These are phyloP conservation scores for Colletotrichum sp. DNA, from an alignment of 2,329 filamentous ascomycete species.

Conservation along the genomic window DNA sequence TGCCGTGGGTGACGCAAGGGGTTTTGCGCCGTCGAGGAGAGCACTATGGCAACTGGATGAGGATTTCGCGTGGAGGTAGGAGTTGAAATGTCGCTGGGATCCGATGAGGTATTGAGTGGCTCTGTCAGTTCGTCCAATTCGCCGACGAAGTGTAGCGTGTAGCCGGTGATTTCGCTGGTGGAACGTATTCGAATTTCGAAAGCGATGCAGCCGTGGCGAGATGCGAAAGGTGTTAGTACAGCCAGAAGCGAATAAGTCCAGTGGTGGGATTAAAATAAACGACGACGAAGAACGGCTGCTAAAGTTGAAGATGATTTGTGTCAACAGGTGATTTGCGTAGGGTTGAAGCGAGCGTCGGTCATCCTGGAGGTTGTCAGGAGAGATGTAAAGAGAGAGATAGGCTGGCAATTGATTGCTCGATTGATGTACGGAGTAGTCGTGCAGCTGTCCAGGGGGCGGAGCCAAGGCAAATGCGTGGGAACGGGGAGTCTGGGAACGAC, in stretches of 20 bases:
- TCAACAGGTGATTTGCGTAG: not conserved
- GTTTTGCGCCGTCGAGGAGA: not conserved
- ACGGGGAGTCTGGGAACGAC: conserved; percentile 3
- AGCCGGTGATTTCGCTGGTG: not conserved
- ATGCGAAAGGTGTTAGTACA: not conserved
- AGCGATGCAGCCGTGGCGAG: not conserved
- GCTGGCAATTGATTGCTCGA: not conserved
- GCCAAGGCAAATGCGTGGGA: not conserved
- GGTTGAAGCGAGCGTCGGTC: conserved; percentile 18
- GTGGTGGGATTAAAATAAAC: not conserved
- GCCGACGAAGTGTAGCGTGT: not conserved
- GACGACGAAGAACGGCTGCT: not conserved
- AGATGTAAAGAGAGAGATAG: not conserved
- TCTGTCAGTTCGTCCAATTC: not conserved
- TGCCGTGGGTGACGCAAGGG: not conserved
- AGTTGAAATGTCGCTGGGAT: not conserved
- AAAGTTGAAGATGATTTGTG: not conserved
- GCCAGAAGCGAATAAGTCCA: not conserved
- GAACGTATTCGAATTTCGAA: not conserved
- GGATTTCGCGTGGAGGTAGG: not conserved
- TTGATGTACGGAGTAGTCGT: not conserved
- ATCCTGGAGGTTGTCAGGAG: conserved; percentile 10
- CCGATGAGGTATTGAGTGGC: not conserved
- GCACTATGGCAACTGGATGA: not conserved
- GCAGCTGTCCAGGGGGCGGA: not conserved